phyloP scores from a whole-genome alignment of 129 eudicot species.

The Saussurea involucrata region DNA sequence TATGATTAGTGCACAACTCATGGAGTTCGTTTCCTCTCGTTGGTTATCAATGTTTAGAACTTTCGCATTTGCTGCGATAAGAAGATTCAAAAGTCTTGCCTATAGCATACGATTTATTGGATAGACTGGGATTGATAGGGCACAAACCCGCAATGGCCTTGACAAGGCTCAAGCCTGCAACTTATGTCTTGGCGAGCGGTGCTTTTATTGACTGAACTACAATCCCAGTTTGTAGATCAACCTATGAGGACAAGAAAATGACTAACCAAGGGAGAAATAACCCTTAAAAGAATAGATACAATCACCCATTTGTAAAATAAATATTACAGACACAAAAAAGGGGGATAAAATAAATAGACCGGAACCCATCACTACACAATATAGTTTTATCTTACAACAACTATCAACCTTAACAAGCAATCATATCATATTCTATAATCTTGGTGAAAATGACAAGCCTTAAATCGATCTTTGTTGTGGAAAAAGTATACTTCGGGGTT shows the following conservation, averaged over 20 bases:
- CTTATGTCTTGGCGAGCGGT: neutral
- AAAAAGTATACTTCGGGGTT: neutral
- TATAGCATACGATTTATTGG: neutral
- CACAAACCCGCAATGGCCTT: neutral
- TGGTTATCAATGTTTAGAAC: neutral
- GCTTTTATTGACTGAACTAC: neutral
- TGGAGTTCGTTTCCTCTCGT: neutral
- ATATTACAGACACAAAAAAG: neutral
- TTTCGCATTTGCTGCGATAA: neutral
- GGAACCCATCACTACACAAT: neutral
- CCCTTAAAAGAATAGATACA: neutral
- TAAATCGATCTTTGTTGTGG: neutral
- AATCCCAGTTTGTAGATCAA: neutral
- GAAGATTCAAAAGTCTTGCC: neutral
- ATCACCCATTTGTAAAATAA: neutral
- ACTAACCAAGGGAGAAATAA: neutral
- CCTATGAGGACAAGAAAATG: neutral
- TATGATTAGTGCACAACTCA: neutral
- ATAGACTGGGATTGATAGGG: neutral
- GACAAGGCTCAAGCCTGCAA: neutral
- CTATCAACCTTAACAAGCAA: neutral
- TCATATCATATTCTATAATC: neutral
- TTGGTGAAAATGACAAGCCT: neutral
- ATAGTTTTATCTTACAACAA: neutral
- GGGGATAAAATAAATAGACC: neutral